Evolutionary conservation across 2,329 filamentous ascomycete species (phyloP), one percentile per base, ranked within the genome.

Genomic region (Emericellopsis cladophorae): DNA sequence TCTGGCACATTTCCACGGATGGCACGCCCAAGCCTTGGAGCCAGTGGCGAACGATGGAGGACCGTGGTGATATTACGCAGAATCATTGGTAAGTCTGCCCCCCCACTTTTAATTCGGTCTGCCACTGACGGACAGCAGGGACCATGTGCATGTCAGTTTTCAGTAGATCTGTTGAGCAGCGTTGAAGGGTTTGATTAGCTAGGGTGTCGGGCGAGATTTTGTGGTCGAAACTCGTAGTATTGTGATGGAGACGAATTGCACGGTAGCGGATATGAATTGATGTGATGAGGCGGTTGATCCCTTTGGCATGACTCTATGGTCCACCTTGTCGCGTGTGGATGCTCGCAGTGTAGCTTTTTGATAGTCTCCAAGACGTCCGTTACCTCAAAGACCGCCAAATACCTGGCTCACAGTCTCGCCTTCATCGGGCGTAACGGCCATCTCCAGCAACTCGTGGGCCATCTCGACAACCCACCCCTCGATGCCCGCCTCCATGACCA

Each of bases 391-490:
- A 5, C 54, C 53, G 4, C 56, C 62, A 54, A 67, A 67, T 15
- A 61, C 64, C 42, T 59, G 62, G 31, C 58, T 61, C 7, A 67
- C 53, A 23, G 58, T 62, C 42, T 70, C 64, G 2, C 70, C 70
- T 42, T 75, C 70, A 33, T 94, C 84, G 1, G 87, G 82, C 40
- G 84, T 92, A 18, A 95, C 76, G 3, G 79, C 76, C 45, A 86
- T 68, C 55, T 95, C 87, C 32, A 96, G 60, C 46, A 98, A 66
- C 52, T 84, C 78, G 50, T 90, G 81, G 4, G 92, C 90, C 59
- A 81, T 79, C 47, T 90, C 84, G 1, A 82, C 76, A 1, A 87
- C 85, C 47, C 86, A 84, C 23, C 81, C 75, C 31, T 84, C 81
- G 40, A 94, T 81, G 0, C 81, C 81, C 2, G 70, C 67, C 59